A percentile compares a stretch with the other conserved stretches of the same genome.
Evolutionary conservation across 805 yeast species (phyloP).

Genomic region (Ogataea allantospora): DNA sequence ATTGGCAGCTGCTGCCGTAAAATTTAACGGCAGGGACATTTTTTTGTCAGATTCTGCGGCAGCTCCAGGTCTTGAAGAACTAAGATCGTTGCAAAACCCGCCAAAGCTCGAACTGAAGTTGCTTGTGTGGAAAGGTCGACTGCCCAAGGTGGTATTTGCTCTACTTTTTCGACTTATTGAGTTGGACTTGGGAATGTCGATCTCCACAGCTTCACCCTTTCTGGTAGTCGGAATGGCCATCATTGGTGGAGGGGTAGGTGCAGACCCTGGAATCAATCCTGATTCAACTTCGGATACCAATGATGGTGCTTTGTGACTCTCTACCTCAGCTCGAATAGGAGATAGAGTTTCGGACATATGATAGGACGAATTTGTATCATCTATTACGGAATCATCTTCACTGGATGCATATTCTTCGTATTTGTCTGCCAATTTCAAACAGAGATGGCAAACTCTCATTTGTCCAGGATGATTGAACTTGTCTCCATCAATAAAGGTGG

Average conservation of each 20-base stretch:
- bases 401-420: constrained; percentile 68
- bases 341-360: constrained; percentile 18
- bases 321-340: constrained; percentile 17
- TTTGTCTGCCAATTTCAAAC: constrained; percentile 59
- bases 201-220: constrained; percentile 76
- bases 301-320: constrained; percentile 10
- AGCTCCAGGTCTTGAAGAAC: too few relatives aligned
- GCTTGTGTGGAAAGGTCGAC: constrained; percentile 15
- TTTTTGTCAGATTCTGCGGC: constrained; percentile 13
- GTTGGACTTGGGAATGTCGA: constrained; percentile 42
- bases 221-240: constrained; percentile 83
- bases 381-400: constrained; percentile 49
- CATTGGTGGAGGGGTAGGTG: constrained; percentile 60
- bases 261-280: constrained; percentile 22
- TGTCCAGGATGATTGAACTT: constrained; percentile 63
- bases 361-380: constrained; percentile 32
- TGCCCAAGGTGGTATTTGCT: constrained; percentile 18
- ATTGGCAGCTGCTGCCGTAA: constrained; percentile 28
- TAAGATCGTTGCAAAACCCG: too few relatives aligned
- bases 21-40: constrained; percentile 21
- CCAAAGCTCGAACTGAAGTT: constrained; percentile 3
- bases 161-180: constrained; percentile 28
- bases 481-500: constrained; percentile 66
- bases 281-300: constrained; percentile 12
- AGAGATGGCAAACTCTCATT: constrained; percentile 74